Evolutionary conservation across 2,329 filamentous ascomycete genomes (phyloP).

Genomic region (Lojkania enalia): DNA sequence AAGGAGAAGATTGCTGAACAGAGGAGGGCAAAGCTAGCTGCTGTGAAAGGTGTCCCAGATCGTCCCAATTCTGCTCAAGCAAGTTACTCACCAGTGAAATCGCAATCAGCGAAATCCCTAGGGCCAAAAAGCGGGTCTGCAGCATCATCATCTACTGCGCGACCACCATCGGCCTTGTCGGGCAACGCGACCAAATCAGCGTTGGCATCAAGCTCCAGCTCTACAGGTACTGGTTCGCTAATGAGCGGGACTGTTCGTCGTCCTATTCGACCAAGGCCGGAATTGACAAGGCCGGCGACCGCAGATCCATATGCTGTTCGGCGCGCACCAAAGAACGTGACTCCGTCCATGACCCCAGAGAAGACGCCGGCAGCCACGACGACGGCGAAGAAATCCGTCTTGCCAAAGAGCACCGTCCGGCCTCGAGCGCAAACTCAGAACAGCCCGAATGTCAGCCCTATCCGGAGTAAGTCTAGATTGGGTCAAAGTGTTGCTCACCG

Average conservation of each 20-base stretch:
- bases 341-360: constrained; percentile 52
- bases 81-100: constrained; percentile 53
- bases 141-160: constrained; percentile 31
- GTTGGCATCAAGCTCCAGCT: constrained; percentile 29
- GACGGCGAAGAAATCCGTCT: constrained; percentile 42
- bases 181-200: constrained; percentile 38
- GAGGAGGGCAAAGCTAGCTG: constrained; percentile 61
- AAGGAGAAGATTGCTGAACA: constrained; percentile 84
- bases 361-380: constrained; percentile 47
- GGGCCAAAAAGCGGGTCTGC: constrained; percentile 32
- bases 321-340: constrained; percentile 42
- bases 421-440: constrained; percentile 39
- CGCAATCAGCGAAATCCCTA: constrained; percentile 40
- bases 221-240: constrained; percentile 49
- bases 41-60: constrained; percentile 51
- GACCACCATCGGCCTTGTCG: constrained; percentile 44
- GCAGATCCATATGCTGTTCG: constrained; percentile 57
- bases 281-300: constrained; percentile 55
- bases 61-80: constrained; percentile 63
- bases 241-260: constrained; percentile 64
- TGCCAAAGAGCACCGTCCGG: constrained; percentile 34
- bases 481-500: constrained; percentile 31
- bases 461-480: constrained; percentile 42
- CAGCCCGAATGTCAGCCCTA: constrained; percentile 41
- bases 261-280: constrained; percentile 48